Evolutionary conservation across 805 yeast genomes (phyloP), one percentile per base, ranked within the genome.

Genomic region (Peterozyma toletana): DNA sequence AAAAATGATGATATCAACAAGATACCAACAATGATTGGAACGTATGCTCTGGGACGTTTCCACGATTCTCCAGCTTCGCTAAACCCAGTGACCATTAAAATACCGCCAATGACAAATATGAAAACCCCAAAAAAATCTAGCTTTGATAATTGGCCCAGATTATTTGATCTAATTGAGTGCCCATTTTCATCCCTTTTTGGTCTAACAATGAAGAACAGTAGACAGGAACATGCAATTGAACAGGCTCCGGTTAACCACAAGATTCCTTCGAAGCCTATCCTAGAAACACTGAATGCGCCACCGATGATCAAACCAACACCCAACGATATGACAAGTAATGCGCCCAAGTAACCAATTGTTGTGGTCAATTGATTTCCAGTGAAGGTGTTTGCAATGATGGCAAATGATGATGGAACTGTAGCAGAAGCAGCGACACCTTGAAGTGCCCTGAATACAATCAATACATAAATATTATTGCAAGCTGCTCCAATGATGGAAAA

Each of bases 21-120:
- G 13, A 63, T 38, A 1, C 76, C 76, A 41, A 72, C 43, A 1
- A 64, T 54, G 1, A 72, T 45, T 0, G 76, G 63, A 14, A 68
- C 69, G 46, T 69, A 70, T 1, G 68, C 66, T 13, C 56, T 52
- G 1, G 76, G 67, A 1, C 57, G 44, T 2, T 55, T 55, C 77
- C 77, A 72, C 0, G 54, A 53, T 6, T 60, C 62, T 17, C 75
- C 75, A 16, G 72, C 74, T 48, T 70, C 68, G 0, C 72, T 69
- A 36, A 72, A 54, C 0, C 74, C 78, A 9, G 66, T 56, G 31
- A 71, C 68, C 3, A 70, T 50, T 33, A 72, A 49, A 3, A 70
- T 37, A 5, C 59, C 47, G 0, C 72, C 73, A 14, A 50, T 39
- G 16, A 71, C 64, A 11, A 68, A 44, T 11, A 62, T 9, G 0